Base-by-base conservation (phyloP, 192 early-diverging fungal species). In the Gryganskiella cystojenkinii region DNA sequence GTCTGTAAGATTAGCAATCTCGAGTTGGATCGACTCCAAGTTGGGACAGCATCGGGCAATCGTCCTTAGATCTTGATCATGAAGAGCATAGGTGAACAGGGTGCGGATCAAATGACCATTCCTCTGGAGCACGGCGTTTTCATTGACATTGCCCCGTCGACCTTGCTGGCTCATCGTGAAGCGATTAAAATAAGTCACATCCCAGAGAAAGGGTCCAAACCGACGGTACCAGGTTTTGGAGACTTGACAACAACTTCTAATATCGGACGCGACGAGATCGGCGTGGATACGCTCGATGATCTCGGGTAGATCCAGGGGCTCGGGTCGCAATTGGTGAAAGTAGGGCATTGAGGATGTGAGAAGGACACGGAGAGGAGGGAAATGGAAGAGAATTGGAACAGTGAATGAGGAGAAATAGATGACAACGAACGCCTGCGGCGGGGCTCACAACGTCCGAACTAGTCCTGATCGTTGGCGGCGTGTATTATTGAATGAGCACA, bases 171-270 rank as follows among this genome's bases (percentile, higher is more conserved):
- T n/a, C n/a, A n/a, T 13, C 19, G 15, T 5, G 31, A 55, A 13
- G n/a, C 54, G 59, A 52, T 50, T 61, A 33, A 40, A 71, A 30
- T 55, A 56, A 9, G 49, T 10, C 7, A 45, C 20, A 15, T 71
- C 60, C 60, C 69, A 71, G 57, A 71, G 52, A n/a, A 71, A 71
- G 1, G 60, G 60, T 19, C 13, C 15, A 40, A 71, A 71, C 43
- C 51, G 42, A 20, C 20, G 24, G n/a, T 37, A 27, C 69, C 69
- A 71, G 4, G 40, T 57, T 17, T n/a, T 14, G 53, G 27, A 71
- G 20, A 71, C 54, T 27, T 46, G 50, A 20, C 22, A 56, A 40
- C 69, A 71, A 37, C 63, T 71, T 25, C 51, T 25, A 22, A 71
- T 15, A 24, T 71, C 69, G 6, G 44, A 10, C 14, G 40, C 2